phyloP scores from a whole-genome alignment of 2,329 filamentous ascomycete genomes.

The Eutypa lata region DNA sequence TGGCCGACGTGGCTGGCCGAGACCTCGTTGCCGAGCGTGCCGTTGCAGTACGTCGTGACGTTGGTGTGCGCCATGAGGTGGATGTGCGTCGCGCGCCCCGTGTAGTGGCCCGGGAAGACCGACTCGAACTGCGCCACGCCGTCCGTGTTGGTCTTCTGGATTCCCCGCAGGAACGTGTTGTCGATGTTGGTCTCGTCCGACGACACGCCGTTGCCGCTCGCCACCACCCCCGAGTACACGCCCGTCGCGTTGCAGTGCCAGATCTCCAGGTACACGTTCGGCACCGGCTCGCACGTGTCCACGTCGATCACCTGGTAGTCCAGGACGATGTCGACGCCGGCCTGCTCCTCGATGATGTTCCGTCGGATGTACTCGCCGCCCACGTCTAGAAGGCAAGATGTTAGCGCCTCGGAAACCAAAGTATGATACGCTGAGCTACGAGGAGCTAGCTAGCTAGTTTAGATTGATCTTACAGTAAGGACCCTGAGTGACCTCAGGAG shows the following conservation, averaged over 20 bases:
- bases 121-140: slow-evolving; percentile 40
- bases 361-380: slow-evolving; percentile 47
- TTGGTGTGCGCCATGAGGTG: slow-evolving; percentile 45
- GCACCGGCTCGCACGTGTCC: slow-evolving; percentile 49
- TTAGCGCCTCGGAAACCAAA: no score
- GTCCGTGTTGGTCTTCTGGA: slow-evolving; percentile 37
- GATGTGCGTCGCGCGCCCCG: slow-evolving; percentile 43
- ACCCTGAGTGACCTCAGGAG: slow-evolving; percentile 51
- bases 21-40: slow-evolving; percentile 45
- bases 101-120: slow-evolving; percentile 44
- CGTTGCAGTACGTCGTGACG: slow-evolving; percentile 33
- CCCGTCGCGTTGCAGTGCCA: slow-evolving; percentile 47
- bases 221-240: slow-evolving; percentile 44
- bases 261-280: slow-evolving; percentile 48
- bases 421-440: no score
- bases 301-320: slow-evolving; percentile 54
- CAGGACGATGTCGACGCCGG: slow-evolving; percentile 45
- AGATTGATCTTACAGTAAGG: slow-evolving; percentile 48
- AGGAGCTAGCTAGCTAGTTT: no score
- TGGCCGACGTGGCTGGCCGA: slow-evolving; percentile 60
- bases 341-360: slow-evolving; percentile 44
- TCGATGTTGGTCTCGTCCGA: slow-evolving; percentile 35
- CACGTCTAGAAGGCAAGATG: slow-evolving; percentile 31
- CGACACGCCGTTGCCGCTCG: slow-evolving; percentile 38
- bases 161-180: slow-evolving; percentile 38